Evolutionary conservation across 1,139 yeast genomes (phyloP), one percentile per base, ranked within the genome.

Genomic region (Wickerhamomyces sp.): DNA sequence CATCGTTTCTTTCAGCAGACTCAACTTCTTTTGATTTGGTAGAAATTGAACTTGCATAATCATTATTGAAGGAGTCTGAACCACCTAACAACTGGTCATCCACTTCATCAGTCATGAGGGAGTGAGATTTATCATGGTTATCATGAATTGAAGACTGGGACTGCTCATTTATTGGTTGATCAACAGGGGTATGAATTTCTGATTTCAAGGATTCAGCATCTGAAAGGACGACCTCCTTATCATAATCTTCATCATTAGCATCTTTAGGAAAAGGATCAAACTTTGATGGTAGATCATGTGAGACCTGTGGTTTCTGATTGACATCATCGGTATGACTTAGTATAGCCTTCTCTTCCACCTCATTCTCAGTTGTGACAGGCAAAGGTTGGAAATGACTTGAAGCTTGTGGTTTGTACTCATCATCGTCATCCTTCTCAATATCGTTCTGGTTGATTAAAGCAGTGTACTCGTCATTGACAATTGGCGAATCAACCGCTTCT

Each of bases 361-460:
- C 46, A 29, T 54, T 49, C 26, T 43, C 50, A 13, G 52, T 40
- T 29, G 52, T 47, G 6, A 61, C 61, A 6, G 65, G 63, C 18
- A 52, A 43, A 1, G 67, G 61, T 15, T 43, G 48, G 33, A 50
- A 53, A 11, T 53, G 36, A n/a, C 48, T 37, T 7, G 45, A 35
- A 4, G 37, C 6, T 29, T 49, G 47, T 15, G 58, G 56, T 2
- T 37, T 43, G 40, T 52, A 47, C 26, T 52, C 51, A 4, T 50
- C 50, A 7, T 46, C 52, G 1, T 46, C 53, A 3, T 50, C 53
- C 23, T 18, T 18, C 23, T 18, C 23, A 10, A 42, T 49, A 7
- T 49, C 51, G 3, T 45, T 40, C 10, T 37, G 45, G 9, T 44
- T 27, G 11, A 51, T 49, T 50, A 48, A 42, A 47, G 42, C 51